These are phyloP conservation scores for Coemansia sp. DNA, from an alignment of 192 early-diverging fungal species.

Conservation along the genomic window DNA sequence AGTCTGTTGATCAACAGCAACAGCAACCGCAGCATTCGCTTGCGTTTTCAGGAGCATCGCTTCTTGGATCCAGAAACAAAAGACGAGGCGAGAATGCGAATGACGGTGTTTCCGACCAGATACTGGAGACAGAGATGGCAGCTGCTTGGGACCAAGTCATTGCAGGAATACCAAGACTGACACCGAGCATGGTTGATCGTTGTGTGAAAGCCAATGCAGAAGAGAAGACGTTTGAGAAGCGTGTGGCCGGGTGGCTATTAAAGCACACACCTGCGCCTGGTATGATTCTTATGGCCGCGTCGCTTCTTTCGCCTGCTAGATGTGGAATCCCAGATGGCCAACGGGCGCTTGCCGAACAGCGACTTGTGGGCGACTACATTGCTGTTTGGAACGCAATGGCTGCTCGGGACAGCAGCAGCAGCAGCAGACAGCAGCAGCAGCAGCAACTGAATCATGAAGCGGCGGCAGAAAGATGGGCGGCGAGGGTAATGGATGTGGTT, in stretches of 20 bases:
- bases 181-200: slow-evolving; percentile 14
- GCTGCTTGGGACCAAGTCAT: slow-evolving; percentile 51
- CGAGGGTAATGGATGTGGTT: slow-evolving; percentile 11
- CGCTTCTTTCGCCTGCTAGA: slow-evolving; percentile 32
- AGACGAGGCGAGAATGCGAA: not conserved
- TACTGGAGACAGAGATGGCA: slow-evolving; percentile 28
- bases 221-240: not conserved
- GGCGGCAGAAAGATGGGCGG: slow-evolving; percentile 26
- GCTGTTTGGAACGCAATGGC: slow-evolving; percentile 12
- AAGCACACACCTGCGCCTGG: slow-evolving; percentile 45
- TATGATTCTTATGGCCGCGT: slow-evolving; percentile 44
- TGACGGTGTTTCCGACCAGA: slow-evolving; percentile 4
- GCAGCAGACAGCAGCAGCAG: no score
- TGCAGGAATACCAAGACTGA: slow-evolving; percentile 29
- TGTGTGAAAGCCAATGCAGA: not conserved
- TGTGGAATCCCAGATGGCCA: slow-evolving; percentile 30
- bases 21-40: not conserved
- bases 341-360: slow-evolving; percentile 25
- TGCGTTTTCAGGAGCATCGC: slow-evolving; percentile 3
- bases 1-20: not conserved
- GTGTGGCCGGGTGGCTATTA: slow-evolving; percentile 25
- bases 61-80: not conserved
- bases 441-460: not conserved
- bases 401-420: not conserved
- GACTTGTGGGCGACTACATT: slow-evolving; percentile 34